phyloP scores from a whole-genome alignment of 495 filamentous ascomycete species.

The Talaromyces liani region DNA sequence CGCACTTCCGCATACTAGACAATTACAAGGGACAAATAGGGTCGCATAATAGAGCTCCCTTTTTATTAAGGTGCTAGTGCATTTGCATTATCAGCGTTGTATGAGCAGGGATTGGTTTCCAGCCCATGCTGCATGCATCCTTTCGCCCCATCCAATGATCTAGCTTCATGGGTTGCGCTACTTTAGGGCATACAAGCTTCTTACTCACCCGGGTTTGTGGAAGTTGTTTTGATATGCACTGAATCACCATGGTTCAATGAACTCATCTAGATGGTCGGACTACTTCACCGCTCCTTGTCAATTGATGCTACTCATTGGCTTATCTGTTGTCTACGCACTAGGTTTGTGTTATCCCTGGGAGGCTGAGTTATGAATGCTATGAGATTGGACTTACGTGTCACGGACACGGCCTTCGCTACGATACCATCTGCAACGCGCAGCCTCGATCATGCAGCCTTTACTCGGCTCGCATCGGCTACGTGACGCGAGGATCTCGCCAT shows the following conservation, averaged over 20 bases:
- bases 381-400: background rate
- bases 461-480: background rate
- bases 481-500: background rate
- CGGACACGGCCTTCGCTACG: background rate
- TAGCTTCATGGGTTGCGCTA: background rate
- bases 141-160: conserved; percentile 23
- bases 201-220: background rate
- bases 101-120: conserved; percentile 28
- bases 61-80: conserved; percentile 25
- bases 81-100: conserved; percentile 13
- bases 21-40: conserved; percentile 32
- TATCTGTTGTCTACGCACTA: background rate
- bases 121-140: conserved; percentile 11
- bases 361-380: background rate
- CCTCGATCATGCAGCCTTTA: background rate
- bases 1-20: conserved; percentile 27
- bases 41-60: conserved; percentile 15
- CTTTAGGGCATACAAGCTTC: background rate
- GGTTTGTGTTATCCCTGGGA: background rate
- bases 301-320: background rate
- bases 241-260: background rate
- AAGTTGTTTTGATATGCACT: conserved; percentile 1
- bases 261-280: background rate
- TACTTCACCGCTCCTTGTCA: conserved; percentile 2
- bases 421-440: background rate